Conservation (phyloP, 768 basidiomycete genomes). For the Favolaschia claudopus region DNA sequence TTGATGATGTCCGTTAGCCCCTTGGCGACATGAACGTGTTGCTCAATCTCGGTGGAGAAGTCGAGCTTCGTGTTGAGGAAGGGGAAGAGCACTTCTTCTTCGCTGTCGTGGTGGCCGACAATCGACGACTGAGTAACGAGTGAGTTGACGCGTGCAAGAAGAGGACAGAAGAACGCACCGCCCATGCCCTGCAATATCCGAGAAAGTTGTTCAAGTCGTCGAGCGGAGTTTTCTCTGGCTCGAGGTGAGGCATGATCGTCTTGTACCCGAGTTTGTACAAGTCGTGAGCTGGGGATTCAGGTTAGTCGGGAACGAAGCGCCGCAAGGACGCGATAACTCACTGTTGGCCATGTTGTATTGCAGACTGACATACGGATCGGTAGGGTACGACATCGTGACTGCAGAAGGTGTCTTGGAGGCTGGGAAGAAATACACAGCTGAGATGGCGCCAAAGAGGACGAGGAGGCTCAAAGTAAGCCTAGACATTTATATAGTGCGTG, state of each 20-base stretch:
- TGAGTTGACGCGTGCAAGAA: neutral
- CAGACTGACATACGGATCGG: slow-evolving; percentile 14
- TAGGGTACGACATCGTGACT: neutral
- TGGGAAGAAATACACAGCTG: slow-evolving; percentile 22
- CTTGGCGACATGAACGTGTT: slow-evolving; percentile 44
- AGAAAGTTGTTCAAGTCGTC: slow-evolving; percentile 48
- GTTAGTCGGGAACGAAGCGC: neutral
- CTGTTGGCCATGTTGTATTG: slow-evolving; percentile 28
- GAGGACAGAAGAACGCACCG: neutral
- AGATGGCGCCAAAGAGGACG: slow-evolving; percentile 9
- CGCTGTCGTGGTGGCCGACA: slow-evolving; percentile 44
- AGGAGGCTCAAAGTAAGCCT: slow-evolving; percentile 2
- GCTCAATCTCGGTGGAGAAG: slow-evolving; percentile 43
- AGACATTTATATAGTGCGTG: too few species aligned
- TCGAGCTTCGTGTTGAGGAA: slow-evolving; percentile 46
- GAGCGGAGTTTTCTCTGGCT: slow-evolving; percentile 40
- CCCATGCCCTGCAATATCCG: slow-evolving; percentile 49
- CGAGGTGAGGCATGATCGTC: slow-evolving; percentile 42
- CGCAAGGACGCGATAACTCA: slow-evolving; percentile 2
- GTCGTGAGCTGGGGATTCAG: slow-evolving; percentile 35
- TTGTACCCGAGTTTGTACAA: slow-evolving; percentile 46
- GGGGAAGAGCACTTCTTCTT: slow-evolving; percentile 47
- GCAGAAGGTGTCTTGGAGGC: neutral
- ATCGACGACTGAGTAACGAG: slow-evolving; percentile 30
- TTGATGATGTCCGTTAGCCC: slow-evolving; percentile 35